Evolutionary conservation across 148 eudicot genomes (phyloP).

Genomic region (Camellia granthamiana): DNA sequence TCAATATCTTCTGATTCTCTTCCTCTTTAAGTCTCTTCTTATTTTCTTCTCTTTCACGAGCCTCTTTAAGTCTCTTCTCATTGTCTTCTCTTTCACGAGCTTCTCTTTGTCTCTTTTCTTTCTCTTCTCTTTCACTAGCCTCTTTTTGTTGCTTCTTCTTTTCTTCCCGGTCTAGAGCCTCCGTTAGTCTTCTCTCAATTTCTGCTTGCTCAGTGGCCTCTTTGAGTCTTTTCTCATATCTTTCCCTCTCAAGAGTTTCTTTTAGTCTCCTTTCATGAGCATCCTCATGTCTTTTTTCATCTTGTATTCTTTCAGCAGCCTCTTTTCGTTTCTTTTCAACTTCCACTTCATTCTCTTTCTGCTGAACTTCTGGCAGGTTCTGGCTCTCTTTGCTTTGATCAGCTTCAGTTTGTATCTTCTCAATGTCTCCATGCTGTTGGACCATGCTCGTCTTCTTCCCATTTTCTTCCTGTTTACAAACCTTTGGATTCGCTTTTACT

Average conservation of each 20-base stretch:
- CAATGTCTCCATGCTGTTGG: constrained; percentile 15
- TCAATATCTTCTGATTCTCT: constrained; percentile 14
- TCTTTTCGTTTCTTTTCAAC: constrained; percentile 13
- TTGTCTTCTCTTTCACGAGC: constrained; percentile 22
- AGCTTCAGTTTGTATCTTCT: constrained; percentile 16
- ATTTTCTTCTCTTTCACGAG: constrained; percentile 17
- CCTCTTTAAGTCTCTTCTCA: constrained; percentile 14
- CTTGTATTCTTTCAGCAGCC: constrained; percentile 16
- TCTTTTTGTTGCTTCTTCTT: neutral
- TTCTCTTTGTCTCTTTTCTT: constrained; percentile 13
- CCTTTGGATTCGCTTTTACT: constrained; percentile 1
- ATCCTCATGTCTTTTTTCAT: constrained; percentile 15
- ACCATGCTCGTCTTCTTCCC: neutral
- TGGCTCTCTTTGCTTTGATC: constrained; percentile 15
- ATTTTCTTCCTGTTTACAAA: constrained; percentile 7
- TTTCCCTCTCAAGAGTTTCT: constrained; percentile 28
- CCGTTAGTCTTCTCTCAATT: constrained; percentile 42
- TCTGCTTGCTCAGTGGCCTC: constrained; percentile 41
- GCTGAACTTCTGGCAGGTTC: constrained; percentile 20
- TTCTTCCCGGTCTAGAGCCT: constrained; percentile 38
- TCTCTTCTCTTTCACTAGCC: too few species aligned
- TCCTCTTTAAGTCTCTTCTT: constrained; percentile 6
- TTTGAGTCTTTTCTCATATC: constrained; percentile 35
- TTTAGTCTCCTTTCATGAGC: constrained; percentile 9
- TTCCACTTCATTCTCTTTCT: constrained; percentile 22